Percentiles rank a stretch among this genome's conserved stretches.
These are phyloP conservation scores for Malania oleifera DNA, from an alignment of 164 flowering plant genomes.

Conservation along the genomic window DNA sequence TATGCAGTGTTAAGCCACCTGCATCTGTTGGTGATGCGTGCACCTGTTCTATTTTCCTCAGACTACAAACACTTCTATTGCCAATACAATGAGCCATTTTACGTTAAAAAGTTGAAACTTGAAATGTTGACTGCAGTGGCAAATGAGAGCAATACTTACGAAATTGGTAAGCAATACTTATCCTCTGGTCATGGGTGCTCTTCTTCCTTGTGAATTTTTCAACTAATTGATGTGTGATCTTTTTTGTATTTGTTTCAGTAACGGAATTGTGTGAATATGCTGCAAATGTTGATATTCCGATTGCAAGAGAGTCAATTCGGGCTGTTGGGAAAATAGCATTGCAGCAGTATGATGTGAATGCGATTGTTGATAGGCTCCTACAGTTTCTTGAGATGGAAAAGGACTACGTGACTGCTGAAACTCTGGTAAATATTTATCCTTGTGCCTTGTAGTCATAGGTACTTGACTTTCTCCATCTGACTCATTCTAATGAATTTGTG, in stretches of 20 bases:
- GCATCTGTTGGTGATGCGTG: constrained; percentile 97
- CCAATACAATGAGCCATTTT: constrained; percentile 95
- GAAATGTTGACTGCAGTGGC: constrained; percentile 99
- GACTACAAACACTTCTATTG: constrained; percentile 97
- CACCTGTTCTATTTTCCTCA: constrained; percentile 83
- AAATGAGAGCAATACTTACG: constrained; percentile 97
- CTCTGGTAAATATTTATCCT: constrained; percentile 49
- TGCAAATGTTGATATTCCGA: constrained; percentile 94
- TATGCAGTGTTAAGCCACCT: constrained; percentile 94
- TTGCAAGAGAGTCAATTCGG: constrained; percentile 96
- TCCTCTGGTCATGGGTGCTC: constrained; percentile 5
- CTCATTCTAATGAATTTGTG: neutral
- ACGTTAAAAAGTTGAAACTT: constrained; percentile 95
- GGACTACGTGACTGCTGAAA: constrained; percentile 97
- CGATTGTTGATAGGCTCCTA: constrained; percentile 98
- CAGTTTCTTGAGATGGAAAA: constrained; percentile 99
- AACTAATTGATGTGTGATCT: constrained; percentile 15
- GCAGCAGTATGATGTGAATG: constrained; percentile 99
- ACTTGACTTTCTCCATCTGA: neutral
- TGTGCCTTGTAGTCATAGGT: constrained; percentile 7
- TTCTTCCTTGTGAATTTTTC: constrained; percentile 10
- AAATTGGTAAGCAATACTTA: constrained; percentile 61
- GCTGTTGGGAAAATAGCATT: constrained; percentile 99
- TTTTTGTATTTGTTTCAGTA: constrained; percentile 56
- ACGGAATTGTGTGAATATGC: constrained; percentile 99